phyloP scores from a whole-genome alignment of 164 flowering plant genomes.

The Dillenia turbinata region DNA sequence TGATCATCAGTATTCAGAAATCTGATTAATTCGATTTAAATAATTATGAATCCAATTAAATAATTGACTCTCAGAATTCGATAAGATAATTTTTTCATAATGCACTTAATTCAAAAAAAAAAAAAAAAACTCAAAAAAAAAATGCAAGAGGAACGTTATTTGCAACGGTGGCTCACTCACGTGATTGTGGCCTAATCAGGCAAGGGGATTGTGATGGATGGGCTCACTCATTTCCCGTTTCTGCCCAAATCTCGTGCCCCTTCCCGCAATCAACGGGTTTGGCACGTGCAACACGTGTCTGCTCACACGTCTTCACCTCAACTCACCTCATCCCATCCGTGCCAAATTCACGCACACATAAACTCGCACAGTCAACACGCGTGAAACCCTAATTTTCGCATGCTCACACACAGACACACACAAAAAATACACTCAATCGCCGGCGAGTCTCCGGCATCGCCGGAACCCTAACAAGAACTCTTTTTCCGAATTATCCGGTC shows the following conservation, averaged over 20 bases:
- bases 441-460: conserved; percentile 13
- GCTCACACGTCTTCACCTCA: conserved; percentile 10
- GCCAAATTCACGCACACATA: conserved; percentile 20
- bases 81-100: no score
- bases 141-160: no score
- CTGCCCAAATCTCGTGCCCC: background rate
- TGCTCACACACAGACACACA: background rate
- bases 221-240: background rate
- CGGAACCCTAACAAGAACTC: conserved; percentile 3
- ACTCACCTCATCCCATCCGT: conserved; percentile 21
- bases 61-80: no score
- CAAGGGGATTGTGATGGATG: background rate
- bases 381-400: conserved; percentile 27
- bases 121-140: no score
- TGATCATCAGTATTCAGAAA: no score
- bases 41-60: no score
- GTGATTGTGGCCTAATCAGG: background rate
- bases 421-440: conserved; percentile 8
- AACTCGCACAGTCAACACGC: conserved; percentile 28
- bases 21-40: no score
- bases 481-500: background rate
- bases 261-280: conserved; percentile 5
- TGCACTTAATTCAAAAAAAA: no score
- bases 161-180: background rate
- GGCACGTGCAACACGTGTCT: conserved; percentile 32